Percentiles rank a stretch among this genome's conserved stretches.
These are phyloP conservation scores for Penicillium daleae DNA, from an alignment of 495 filamentous ascomycete species.

Conservation along the genomic window DNA sequence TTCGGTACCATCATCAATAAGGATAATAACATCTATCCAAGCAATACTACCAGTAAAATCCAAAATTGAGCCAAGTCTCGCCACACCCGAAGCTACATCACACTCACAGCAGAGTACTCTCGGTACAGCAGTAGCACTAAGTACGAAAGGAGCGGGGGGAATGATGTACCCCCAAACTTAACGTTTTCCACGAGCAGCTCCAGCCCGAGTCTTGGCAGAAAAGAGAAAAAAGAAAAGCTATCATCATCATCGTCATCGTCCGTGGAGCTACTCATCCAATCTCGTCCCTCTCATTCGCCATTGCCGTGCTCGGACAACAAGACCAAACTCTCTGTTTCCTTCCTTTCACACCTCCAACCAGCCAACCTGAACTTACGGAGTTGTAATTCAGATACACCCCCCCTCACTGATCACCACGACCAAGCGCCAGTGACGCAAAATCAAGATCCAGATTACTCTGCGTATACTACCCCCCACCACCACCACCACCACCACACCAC, in stretches of 20 bases:
- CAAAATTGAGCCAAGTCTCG: neutral
- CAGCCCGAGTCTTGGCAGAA: slow-evolving; percentile 5
- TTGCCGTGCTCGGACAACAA: neutral
- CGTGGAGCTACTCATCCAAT: neutral
- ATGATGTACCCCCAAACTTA: neutral
- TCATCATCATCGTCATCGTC: neutral
- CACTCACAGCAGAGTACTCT: too few relatives aligned
- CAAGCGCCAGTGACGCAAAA: neutral
- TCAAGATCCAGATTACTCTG: neutral
- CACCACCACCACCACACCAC: slow-evolving; percentile 1
- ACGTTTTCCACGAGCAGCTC: neutral
- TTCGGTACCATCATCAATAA: neutral
- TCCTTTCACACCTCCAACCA: neutral
- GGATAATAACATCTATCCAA: neutral
- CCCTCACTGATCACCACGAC: neutral
- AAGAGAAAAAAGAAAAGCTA: slow-evolving; percentile 9
- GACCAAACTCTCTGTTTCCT: neutral
- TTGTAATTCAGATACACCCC: neutral
- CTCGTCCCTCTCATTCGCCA: neutral
- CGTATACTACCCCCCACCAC: neutral
- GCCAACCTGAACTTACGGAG: neutral
- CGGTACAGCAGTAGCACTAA: too few relatives aligned
- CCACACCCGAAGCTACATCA: too few relatives aligned
- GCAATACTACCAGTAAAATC: neutral
- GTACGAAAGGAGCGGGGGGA: neutral